phyloP scores from a whole-genome alignment of 2,329 filamentous ascomycete genomes.

The Leptographium procerum region DNA sequence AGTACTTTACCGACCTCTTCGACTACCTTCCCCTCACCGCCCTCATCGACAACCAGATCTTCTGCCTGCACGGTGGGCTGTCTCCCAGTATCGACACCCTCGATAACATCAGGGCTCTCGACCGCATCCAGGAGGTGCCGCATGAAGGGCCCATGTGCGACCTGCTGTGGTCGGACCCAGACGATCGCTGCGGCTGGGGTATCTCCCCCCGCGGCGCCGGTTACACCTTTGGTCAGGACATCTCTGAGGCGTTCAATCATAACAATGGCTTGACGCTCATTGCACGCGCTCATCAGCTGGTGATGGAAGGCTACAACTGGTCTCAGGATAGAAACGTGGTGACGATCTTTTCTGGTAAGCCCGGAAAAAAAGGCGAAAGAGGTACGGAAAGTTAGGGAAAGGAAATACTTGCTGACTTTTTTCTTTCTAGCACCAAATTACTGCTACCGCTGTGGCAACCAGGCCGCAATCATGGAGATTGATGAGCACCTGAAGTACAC shows the following conservation, averaged over 20 bases:
- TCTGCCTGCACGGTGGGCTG: constrained; percentile 93
- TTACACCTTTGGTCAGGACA: constrained; percentile 93
- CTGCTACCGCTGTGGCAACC: constrained; percentile 98
- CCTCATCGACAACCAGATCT: constrained; percentile 97
- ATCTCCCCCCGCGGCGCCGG: constrained; percentile 90
- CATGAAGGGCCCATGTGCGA: constrained; percentile 99
- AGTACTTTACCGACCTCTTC: constrained; percentile 97
- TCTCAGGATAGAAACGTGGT: constrained; percentile 97
- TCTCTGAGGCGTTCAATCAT: constrained; percentile 97
- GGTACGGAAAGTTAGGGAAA: neutral
- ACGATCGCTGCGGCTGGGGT: constrained; percentile 92
- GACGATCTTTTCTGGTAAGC: constrained; percentile 88
- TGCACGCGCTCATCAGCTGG: constrained; percentile 90
- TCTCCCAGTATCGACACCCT: constrained; percentile 93
- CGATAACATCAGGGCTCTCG: constrained; percentile 88
- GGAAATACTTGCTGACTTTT: neutral
- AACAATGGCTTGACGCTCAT: constrained; percentile 96
- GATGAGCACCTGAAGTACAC: constrained; percentile 99
- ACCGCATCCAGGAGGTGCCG: constrained; percentile 95
- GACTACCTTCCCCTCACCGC: constrained; percentile 96
- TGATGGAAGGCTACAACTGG: constrained; percentile 99
- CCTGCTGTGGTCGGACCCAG: constrained; percentile 93
- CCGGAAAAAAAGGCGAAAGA: neutral
- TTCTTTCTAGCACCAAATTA: constrained; percentile 63
- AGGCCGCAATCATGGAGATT: constrained; percentile 99